Evolutionary conservation across 208 protist species (phyloP), one percentile per base, ranked within the genome.

Genomic region (Wallacemonas collosoma): DNA sequence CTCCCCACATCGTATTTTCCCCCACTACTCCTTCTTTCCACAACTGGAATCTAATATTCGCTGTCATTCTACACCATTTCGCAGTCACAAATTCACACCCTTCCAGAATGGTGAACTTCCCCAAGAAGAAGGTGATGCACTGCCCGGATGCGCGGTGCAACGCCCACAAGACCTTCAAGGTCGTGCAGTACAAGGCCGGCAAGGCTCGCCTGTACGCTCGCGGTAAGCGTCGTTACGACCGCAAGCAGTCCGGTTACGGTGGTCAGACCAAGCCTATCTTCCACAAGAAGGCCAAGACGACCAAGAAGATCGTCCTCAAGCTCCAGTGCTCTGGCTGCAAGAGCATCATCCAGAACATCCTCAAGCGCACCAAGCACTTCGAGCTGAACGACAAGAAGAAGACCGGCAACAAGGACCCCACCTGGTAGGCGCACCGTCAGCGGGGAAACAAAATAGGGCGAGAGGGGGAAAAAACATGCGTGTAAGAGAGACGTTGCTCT

Each of bases 261-360:
- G 99, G 99, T 89, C 99, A 99, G 96, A 99, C 98, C 81, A 99
- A 99, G 97, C 99, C 99, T 55, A 97, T 99, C 77, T 99, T 99
- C 94, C 97, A 99, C 88, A 99, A 99, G 94, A 99, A 99, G 97
- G 98, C 98, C 56, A 99, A 99, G 93, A 99, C 98, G 38, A 99
- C 98, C 61, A 99, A 99, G 95, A 99, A 99, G 97, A 99, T 99
- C 89, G 95, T 98, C 15, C 92, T 99, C 43, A 98, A 99, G 85
- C 91, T 99, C 38, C 97, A 99, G 87, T 99, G 98, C 97, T 95
- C 93, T 56, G 77, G 88, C 70, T 99, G 98, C 96, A 98, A 98
- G 91, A 87, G 85, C 43, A 98, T 98, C 77, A 85, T 92, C 45
- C 97, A 99, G 86, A 82, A 89, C 44, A 80, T 93, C 61, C 84